Conservation (phyloP, 345 rosid species). For the Clarkia xantiana region DNA sequence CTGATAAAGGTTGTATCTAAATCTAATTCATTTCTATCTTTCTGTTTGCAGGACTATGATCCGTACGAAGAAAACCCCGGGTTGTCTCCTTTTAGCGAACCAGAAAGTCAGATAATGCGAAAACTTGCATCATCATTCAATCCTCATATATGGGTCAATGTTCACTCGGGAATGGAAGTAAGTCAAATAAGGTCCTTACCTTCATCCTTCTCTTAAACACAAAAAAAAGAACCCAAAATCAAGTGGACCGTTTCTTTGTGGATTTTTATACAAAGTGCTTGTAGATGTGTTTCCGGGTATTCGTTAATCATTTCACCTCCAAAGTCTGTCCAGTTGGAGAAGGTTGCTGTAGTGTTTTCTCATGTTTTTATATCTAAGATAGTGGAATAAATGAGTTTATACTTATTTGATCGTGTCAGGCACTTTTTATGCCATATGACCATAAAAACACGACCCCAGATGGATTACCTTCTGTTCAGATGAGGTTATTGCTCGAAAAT, state of each 20-base stretch:
- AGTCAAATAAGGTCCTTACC: constrained; percentile 2
- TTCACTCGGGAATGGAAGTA: constrained; percentile 97
- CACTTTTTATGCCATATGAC: constrained; percentile 95
- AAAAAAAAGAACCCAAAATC: too few species aligned
- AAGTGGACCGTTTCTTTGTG: too few species aligned
- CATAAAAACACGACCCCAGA: constrained; percentile 78
- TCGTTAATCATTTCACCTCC: too few species aligned
- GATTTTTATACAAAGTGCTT: too few species aligned
- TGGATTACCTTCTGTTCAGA: constrained; percentile 41
- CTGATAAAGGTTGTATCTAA: background rate
- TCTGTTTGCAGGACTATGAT: constrained; percentile 62
- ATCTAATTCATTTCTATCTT: constrained; percentile 5
- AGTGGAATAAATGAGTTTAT: constrained; percentile 2
- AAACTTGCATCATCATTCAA: constrained; percentile 80
- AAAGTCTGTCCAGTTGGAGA: too few species aligned
- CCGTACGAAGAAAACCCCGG: constrained; percentile 99
- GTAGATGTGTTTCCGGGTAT: too few species aligned
- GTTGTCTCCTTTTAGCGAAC: constrained; percentile 81
- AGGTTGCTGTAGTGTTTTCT: too few species aligned
- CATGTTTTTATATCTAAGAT: background rate
- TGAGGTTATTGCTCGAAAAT: constrained; percentile 61
- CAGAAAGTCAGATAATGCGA: constrained; percentile 85
- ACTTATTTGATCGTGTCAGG: constrained; percentile 29
- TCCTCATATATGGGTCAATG: constrained; percentile 94
- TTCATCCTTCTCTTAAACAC: background rate